A percentile compares a stretch with the other conserved stretches of the same genome.
Evolutionary conservation across 2,329 filamentous ascomycete species (phyloP).

Genomic region (Pyricularia sp.): DNA sequence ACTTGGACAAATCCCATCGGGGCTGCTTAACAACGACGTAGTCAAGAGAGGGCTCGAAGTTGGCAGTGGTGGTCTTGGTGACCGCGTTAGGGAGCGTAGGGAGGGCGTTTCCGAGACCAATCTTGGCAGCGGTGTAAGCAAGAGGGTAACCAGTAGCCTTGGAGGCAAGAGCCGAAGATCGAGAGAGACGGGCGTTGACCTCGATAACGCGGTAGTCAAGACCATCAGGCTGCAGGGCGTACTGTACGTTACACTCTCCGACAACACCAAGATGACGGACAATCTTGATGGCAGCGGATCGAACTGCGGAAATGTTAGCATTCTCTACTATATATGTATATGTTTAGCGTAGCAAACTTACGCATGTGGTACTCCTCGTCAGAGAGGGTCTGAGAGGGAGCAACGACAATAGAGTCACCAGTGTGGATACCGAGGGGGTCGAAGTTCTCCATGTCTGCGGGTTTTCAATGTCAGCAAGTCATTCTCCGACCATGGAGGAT

Average conservation of each 20-base stretch:
- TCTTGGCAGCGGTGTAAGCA: slow-evolving; percentile 91
- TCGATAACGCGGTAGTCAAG: slow-evolving; percentile 98
- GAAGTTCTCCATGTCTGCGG: slow-evolving; percentile 89
- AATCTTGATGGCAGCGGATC: slow-evolving; percentile 93
- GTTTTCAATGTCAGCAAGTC: not conserved
- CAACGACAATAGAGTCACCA: slow-evolving; percentile 95
- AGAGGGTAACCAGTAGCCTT: slow-evolving; percentile 96
- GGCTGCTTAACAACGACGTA: slow-evolving; percentile 99
- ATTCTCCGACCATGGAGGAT: not conserved
- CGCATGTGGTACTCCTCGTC: slow-evolving; percentile 98
- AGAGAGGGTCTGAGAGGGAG: slow-evolving; percentile 90
- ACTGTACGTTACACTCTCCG: slow-evolving; percentile 98
- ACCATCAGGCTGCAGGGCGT: slow-evolving; percentile 90
- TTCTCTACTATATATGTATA: not conserved
- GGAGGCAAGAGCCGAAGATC: slow-evolving; percentile 90
- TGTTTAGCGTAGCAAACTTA: not conserved
- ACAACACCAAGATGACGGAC: slow-evolving; percentile 96
- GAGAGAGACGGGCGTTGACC: slow-evolving; percentile 91
- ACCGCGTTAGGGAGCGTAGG: slow-evolving; percentile 96
- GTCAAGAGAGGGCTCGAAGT: slow-evolving; percentile 95
- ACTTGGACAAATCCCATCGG: slow-evolving; percentile 96
- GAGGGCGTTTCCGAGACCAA: slow-evolving; percentile 88
- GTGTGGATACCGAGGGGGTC: slow-evolving; percentile 97
- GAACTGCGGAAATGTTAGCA: slow-evolving; percentile 32
- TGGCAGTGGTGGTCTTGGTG: slow-evolving; percentile 92